A percentile compares a stretch with the other conserved stretches of the same genome.
Conservation (phyloP, 768 basidiomycete genomes). For the Asterophora parasitica region DNA sequence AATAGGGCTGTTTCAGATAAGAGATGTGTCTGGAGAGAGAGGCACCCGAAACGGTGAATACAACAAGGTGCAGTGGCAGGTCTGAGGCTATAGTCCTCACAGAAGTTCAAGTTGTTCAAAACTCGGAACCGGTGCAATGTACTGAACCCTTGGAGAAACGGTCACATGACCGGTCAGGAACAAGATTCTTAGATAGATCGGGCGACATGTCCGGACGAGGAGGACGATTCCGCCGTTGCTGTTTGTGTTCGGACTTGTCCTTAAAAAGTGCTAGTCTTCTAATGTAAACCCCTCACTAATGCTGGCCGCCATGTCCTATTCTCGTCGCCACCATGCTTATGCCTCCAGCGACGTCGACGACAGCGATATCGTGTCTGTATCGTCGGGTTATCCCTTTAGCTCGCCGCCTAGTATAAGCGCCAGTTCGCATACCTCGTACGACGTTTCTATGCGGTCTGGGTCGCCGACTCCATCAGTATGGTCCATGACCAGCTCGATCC, state of each 20-base stretch:
- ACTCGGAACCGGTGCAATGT: no score
- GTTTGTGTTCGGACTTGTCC: conserved; percentile 5
- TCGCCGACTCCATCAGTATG: conserved; percentile 68
- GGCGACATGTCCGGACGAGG: conserved; percentile 9
- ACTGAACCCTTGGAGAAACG: no score
- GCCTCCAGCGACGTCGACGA: conserved; percentile 39
- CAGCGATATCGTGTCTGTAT: conserved; percentile 41
- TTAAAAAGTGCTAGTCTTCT: conserved; percentile 7
- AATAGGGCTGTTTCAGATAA: no score
- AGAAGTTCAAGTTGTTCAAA: no score
- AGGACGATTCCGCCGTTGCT: conserved; percentile 8
- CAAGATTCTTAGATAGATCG: conserved; percentile 1
- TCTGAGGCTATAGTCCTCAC: no score
- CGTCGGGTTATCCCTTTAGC: conserved; percentile 36
- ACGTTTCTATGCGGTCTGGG: conserved; percentile 54
- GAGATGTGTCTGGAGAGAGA: no score
- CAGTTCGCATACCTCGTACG: conserved; percentile 54
- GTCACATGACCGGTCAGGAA: conserved; percentile 4
- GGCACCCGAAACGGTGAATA: no score
- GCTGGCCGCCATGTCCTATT: conserved; percentile 1
- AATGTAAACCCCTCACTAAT: neutral
- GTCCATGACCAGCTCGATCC: conserved; percentile 62
- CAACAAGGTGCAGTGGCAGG: no score
- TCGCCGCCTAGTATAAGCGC: conserved; percentile 31
- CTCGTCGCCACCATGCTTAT: conserved; percentile 12